Evolutionary conservation across 1,284 basidiomycete genomes (phyloP), one percentile per base, ranked within the genome.

Genomic region (Cutaneotrichosporon curvatum): DNA sequence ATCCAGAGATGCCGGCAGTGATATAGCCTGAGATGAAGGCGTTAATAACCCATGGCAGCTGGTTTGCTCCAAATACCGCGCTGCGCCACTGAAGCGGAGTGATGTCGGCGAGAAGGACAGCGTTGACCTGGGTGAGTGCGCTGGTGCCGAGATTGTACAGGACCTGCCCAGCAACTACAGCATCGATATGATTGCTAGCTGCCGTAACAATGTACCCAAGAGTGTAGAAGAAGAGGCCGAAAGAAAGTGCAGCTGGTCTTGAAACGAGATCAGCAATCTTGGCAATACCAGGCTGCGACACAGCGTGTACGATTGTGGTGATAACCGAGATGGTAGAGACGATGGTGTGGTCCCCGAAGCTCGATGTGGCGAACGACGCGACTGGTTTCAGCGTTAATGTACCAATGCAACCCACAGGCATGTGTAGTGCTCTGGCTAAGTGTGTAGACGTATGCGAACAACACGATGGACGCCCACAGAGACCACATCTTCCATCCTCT

Each of bases 21-120:
- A 77, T 68, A 37, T 67, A 66, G 40, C 69, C 73, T 2, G 63
- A 57, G 41, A 67, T 49, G 45, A 66, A 67, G 20, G 57, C 59
- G 52, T 60, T 65, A 42, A 61, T 46, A 55, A 88, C 76, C 67
- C 82, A 87, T 3, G 37, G 77, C 73, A 67, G 80, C 77, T 80
- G 78, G 21, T 83, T 77, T 10, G 86, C 72, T n/a, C 82, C 84
- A 4, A 79, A 77, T 21, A 84, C 78, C 12, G 86, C 73, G 6
- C 83, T 84, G 44, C 86, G 78, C 83, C 83, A 87, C 65, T 80
- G 78, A 14, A 87, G 77, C 2, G 81, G 81, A 3, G 85, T 87
- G 50, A 84, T 81, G 61, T 89, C 85, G n/a, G 83, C 84, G 44
- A 68, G 47, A 25, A 66, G 46, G 51, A 66, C 56, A n/a, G 36